Conservation (phyloP, 306 rosid genomes). For the Quercus ilex region DNA sequence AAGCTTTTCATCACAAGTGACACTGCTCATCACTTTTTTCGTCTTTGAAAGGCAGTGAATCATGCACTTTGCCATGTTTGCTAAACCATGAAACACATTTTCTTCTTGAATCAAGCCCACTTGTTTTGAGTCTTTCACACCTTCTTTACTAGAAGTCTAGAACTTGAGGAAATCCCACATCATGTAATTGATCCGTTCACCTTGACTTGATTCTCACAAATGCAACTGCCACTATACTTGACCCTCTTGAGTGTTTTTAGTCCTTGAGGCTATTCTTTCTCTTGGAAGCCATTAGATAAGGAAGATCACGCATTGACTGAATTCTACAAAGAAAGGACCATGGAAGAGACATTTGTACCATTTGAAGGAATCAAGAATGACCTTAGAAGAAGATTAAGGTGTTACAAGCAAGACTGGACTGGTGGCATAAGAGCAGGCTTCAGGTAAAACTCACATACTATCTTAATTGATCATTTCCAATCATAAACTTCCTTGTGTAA, state of each 20-base stretch:
- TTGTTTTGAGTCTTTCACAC: constrained; percentile 17
- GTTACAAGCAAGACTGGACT: constrained; percentile 88
- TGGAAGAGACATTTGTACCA: constrained; percentile 90
- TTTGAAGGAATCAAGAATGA: constrained; percentile 83
- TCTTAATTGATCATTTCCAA: not conserved
- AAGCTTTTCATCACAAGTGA: constrained; percentile 3
- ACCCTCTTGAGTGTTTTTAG: not conserved
- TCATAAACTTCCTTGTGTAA: not conserved
- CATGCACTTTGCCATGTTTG: constrained; percentile 19
- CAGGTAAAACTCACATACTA: constrained; percentile 39
- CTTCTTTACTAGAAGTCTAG: not conserved
- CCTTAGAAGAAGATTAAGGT: constrained; percentile 68
- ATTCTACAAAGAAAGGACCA: constrained; percentile 7
- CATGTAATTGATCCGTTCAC: constrained; percentile 39
- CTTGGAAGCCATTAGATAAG: not conserved
- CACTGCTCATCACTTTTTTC: constrained; percentile 28
- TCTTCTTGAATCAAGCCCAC: not conserved
- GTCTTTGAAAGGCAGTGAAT: constrained; percentile 28
- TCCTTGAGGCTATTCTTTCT: not conserved
- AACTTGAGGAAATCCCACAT: not conserved
- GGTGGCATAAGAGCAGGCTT: constrained; percentile 73
- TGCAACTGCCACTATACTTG: not conserved
- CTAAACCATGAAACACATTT: constrained; percentile 22
- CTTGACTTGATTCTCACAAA: not conserved
- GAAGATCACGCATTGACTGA: not conserved